phyloP scores from a whole-genome alignment of 2,329 filamentous ascomycete genomes.

The Thelonectria olida region DNA sequence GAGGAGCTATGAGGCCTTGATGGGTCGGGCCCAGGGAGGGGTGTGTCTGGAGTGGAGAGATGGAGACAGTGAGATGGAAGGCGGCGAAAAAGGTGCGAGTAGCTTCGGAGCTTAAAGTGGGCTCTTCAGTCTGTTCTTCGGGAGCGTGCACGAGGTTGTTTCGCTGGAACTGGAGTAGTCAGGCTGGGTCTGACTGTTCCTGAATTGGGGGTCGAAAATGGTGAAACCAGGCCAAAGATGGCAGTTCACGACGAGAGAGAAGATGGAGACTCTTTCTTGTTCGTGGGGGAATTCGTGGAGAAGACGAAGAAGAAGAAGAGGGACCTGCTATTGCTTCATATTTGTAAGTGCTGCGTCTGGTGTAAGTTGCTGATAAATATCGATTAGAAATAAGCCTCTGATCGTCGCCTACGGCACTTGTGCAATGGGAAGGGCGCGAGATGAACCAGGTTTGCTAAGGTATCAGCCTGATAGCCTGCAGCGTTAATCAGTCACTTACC shows the following conservation, averaged over 20 bases:
- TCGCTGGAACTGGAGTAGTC: conserved; percentile 14
- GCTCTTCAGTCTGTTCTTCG: conserved; percentile 4
- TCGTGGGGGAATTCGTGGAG: conserved; percentile 5
- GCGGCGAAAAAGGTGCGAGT: conserved; percentile 15
- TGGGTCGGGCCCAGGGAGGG: conserved; percentile 4
- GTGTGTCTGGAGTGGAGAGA: conserved; percentile 9
- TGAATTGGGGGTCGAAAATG: conserved; percentile 9
- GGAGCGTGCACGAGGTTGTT: conserved; percentile 15
- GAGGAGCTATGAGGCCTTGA: conserved; percentile 8
- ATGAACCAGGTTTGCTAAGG: conserved; percentile 3
- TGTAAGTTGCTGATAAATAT: neutral
- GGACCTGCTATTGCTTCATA: neutral
- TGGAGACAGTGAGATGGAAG: neutral
- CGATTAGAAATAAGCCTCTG: neutral
- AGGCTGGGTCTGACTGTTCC: conserved; percentile 12
- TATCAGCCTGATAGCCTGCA: neutral
- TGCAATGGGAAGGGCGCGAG: neutral
- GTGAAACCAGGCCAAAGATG: conserved; percentile 9
- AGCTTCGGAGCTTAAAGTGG: conserved; percentile 22
- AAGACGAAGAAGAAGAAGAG: neutral
- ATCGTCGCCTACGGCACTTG: neutral
- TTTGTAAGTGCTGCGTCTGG: neutral
- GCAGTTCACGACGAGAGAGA: conserved; percentile 11
- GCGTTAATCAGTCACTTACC: neutral
- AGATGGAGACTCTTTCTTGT: conserved; percentile 2